Evolutionary conservation across 1,284 basidiomycete genomes (phyloP).

Genomic region (Boletus semigastroideus): DNA sequence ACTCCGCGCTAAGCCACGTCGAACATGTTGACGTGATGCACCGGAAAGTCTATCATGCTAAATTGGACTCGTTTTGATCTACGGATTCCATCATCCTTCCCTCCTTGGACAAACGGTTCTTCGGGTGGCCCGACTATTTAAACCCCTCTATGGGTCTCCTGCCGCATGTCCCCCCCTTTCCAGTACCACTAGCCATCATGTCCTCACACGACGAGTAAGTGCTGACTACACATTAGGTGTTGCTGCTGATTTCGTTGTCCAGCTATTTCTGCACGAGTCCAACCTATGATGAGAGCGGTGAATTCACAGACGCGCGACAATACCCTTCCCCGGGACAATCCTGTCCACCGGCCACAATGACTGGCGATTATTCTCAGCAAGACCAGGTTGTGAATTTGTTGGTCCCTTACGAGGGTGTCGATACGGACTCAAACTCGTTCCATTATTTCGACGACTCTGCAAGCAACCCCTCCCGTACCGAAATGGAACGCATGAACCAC

Average conservation of each 20-base stretch:
- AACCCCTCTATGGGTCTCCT: conserved; percentile 7
- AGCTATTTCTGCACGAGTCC: conserved; percentile 4
- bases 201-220: conserved; percentile 22
- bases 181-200: conserved; percentile 15
- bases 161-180: conserved; percentile 4
- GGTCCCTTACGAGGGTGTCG: background rate
- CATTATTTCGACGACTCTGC: background rate
- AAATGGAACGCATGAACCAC: conserved; percentile 9
- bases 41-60: conserved; percentile 28
- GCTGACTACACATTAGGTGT: background rate
- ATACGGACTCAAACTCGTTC: conserved; percentile 13
- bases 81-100: conserved; percentile 20
- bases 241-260: conserved; percentile 3
- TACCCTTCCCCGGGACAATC: background rate
- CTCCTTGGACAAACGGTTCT: conserved; percentile 19
- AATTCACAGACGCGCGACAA: background rate
- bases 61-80: conserved; percentile 20
- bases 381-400: conserved; percentile 4
- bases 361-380: conserved; percentile 1
- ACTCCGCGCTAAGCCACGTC: conserved; percentile 8
- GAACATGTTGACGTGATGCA: conserved; percentile 26
- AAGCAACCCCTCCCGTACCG: background rate
- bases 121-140: conserved; percentile 24
- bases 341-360: conserved; percentile 5
- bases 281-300: conserved; percentile 5